These are phyloP conservation scores for Nymphaea thermarum DNA, from an alignment of 164 flowering plant genomes.

Conservation along the genomic window DNA sequence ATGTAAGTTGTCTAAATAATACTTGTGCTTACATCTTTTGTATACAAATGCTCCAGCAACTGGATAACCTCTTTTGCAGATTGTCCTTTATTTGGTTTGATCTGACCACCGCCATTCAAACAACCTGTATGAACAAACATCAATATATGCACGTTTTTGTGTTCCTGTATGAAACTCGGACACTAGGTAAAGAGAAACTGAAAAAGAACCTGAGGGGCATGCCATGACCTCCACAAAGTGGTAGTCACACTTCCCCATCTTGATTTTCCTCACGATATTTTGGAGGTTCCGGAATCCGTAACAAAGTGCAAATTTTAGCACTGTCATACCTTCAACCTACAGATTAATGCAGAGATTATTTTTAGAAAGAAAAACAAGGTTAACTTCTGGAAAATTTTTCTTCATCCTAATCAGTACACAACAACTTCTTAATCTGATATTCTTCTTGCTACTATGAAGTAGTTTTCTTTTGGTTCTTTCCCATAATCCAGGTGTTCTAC, in stretches of 20 bases:
- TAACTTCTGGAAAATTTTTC: too few species aligned
- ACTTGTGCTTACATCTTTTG: conserved; percentile 50
- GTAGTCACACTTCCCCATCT: conserved; percentile 76
- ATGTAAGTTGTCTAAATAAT: not conserved
- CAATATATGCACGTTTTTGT: not conserved
- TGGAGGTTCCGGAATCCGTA: conserved; percentile 95
- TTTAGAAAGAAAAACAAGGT: too few species aligned
- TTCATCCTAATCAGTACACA: too few species aligned
- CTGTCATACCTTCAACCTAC: conserved; percentile 68
- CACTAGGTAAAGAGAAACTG: not conserved
- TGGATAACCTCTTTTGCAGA: conserved; percentile 70
- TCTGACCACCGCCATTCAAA: conserved; percentile 96
- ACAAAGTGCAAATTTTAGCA: conserved; percentile 87
- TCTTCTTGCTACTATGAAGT: too few species aligned
- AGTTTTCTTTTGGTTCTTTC: too few species aligned
- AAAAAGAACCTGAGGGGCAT: conserved; percentile 84
- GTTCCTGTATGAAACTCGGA: too few species aligned
- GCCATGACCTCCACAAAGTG: conserved; percentile 97
- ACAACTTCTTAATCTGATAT: too few species aligned
- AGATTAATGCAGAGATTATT: not conserved
- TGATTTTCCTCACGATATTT: conserved; percentile 71
- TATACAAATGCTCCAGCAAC: conserved; percentile 45
- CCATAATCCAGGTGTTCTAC: too few species aligned
- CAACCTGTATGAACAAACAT: conserved; percentile 48
- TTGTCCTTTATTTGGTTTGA: conserved; percentile 75